Conservation (phyloP, 2,329 filamentous ascomycete species). For the Cercospora nicotianae region DNA sequence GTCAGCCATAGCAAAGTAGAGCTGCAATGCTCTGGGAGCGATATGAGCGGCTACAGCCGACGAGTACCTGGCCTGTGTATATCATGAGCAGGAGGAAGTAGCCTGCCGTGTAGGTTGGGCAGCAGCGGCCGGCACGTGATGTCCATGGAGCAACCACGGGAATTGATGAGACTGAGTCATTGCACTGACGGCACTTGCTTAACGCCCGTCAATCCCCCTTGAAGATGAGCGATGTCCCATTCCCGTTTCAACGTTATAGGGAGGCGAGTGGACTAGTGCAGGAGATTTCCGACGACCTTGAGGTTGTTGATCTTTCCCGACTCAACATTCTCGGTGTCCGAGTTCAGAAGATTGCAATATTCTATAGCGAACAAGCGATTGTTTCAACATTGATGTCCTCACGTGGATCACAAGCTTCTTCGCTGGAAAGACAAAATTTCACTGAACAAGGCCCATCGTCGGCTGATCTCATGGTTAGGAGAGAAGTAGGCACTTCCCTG, state of each 20-base stretch:
- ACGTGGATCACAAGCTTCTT: background rate
- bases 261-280: background rate
- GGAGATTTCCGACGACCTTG: background rate
- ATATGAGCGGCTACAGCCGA: background rate
- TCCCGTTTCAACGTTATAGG: background rate
- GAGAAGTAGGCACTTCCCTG: background rate
- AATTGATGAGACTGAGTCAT: background rate
- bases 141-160: background rate
- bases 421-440: background rate
- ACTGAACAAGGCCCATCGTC: background rate
- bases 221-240: background rate
- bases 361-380: background rate
- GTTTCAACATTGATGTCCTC: background rate
- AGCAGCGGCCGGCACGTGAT: background rate
- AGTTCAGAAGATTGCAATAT: background rate
- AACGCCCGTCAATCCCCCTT: background rate
- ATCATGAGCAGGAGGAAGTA: background rate
- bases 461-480: background rate
- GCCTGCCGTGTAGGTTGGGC: background rate
- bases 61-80: background rate
- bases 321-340: background rate
- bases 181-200: background rate
- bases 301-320: background rate
- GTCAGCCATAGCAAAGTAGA: background rate
- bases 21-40: background rate